Percentiles rank a stretch among this genome's conserved stretches.
These are phyloP conservation scores for Trichocomaceae sp. DNA, from an alignment of 2,329 filamentous ascomycete genomes.

Conservation along the genomic window DNA sequence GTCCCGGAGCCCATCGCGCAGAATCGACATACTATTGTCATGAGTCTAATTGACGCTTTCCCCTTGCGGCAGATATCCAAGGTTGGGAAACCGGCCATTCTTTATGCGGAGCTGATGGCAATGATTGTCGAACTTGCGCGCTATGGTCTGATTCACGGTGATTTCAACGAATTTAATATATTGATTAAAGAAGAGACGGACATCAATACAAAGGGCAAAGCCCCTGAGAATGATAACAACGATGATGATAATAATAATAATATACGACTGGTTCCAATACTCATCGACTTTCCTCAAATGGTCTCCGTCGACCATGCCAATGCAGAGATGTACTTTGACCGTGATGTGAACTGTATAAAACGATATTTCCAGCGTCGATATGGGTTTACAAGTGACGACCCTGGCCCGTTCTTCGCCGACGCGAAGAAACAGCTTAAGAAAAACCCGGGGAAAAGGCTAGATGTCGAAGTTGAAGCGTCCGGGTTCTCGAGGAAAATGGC, in stretches of 20 bases:
- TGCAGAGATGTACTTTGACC: constrained; percentile 94
- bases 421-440: constrained; percentile 64
- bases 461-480: constrained; percentile 83
- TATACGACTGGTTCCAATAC: constrained; percentile 63
- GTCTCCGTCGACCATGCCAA: constrained; percentile 90
- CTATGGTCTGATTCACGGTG: constrained; percentile 88
- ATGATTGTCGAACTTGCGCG: constrained; percentile 78
- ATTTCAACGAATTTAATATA: constrained; percentile 99
- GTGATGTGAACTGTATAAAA: constrained; percentile 93
- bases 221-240: constrained; percentile 21
- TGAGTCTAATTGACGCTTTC: constrained; percentile 88
- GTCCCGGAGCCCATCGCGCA: constrained; percentile 84
- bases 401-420: constrained; percentile 79
- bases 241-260: constrained; percentile 26
- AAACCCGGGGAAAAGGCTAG: constrained; percentile 63
- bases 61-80: constrained; percentile 81
- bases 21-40: constrained; percentile 91
- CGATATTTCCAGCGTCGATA: constrained; percentile 87
- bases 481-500: constrained; percentile 97
- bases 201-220: constrained; percentile 33
- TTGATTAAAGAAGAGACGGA: constrained; percentile 68
- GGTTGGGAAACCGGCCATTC: constrained; percentile 72
- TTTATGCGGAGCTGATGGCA: constrained; percentile 86
- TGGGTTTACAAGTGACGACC: constrained; percentile 72
- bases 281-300: constrained; percentile 99